Evolutionary conservation across 169 alveolate species (phyloP).

Genomic region (Plasmodium relictum): DNA sequence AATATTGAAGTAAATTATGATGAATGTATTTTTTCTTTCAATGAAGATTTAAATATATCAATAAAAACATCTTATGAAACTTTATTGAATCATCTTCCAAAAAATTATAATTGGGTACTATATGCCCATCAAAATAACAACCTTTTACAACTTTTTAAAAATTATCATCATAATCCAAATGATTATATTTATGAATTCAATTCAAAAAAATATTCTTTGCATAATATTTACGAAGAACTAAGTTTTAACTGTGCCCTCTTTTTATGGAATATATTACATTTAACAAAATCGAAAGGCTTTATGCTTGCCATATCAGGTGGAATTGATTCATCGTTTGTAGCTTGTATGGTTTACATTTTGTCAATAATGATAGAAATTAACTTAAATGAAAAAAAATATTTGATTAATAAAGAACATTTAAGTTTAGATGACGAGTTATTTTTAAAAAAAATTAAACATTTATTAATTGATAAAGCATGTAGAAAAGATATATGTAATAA

Average conservation of each 20-base stretch:
- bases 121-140: constrained; percentile 22
- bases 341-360: constrained; percentile 65
- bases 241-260: constrained; percentile 62
- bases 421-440: neutral
- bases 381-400: neutral
- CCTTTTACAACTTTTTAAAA: neutral
- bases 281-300: constrained; percentile 73
- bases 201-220: constrained; percentile 4
- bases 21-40: constrained; percentile 23
- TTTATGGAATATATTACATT: constrained; percentile 66
- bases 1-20: neutral
- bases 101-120: constrained; percentile 18
- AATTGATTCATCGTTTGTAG: constrained; percentile 61
- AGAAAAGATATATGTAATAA: constrained; percentile 53
- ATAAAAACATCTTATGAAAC: constrained; percentile 28
- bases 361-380: constrained; percentile 54
- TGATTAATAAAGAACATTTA: neutral
- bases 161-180: constrained; percentile 20
- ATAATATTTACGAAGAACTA: constrained; percentile 69
- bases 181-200: constrained; percentile 18
- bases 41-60: constrained; percentile 19
- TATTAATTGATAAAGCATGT: constrained; percentile 40
- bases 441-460: constrained; percentile 10
- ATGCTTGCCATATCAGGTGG: constrained; percentile 75
- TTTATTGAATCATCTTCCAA: constrained; percentile 17